Evolutionary conservation across 805 yeast genomes (phyloP), one percentile per base, ranked within the genome.

Genomic region (Cyberlindnera euphorbiiphila): DNA sequence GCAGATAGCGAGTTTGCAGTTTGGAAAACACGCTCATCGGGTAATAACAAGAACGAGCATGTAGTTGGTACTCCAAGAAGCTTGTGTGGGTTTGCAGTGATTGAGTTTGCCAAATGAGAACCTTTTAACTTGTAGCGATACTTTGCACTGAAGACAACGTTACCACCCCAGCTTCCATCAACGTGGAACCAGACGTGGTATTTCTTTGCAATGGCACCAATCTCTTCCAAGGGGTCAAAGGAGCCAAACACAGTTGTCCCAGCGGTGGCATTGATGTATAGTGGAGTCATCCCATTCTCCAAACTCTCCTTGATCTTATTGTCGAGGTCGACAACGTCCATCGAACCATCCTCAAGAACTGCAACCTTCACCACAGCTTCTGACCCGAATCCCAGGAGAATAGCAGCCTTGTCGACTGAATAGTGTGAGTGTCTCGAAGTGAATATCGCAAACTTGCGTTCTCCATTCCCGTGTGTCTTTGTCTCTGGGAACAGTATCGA

Each of bases 81-180:
- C 53, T 85, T 85, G 64, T 85, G 95, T 4, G 95, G 95, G 53
- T 85, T 86, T 16, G 78, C 72, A 2, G 95, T 85, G 39, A 85
- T 68, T 9, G 89, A 81, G 58, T 85, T 75, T 1, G 93, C 95
- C 15, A 69, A 54, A 28, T 81, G 72, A 22, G 73, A 57, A 2
- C 95, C 95, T 13, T 59, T 54, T 43, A 85, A 58, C 47, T 71
- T 69, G 39, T 58, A 32, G 28, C 53, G 58, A 37, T 76, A 74
- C 9, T 47, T 62, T 0, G 57, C 49, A 28, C 86, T 78, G 62
- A 85, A 86, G 0, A 84, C 69, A 9, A 82, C 79, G 50, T 86
- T 86, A 8, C 91, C 95, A 23, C 95, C 95, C 95, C 94, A 85
- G 6, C 93, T 83, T 1, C 93, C 95, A 60, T 85, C 95, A 27